Evolutionary conservation across 2,329 filamentous ascomycete species (phyloP).

Genomic region (Diplodia intermedia): DNA sequence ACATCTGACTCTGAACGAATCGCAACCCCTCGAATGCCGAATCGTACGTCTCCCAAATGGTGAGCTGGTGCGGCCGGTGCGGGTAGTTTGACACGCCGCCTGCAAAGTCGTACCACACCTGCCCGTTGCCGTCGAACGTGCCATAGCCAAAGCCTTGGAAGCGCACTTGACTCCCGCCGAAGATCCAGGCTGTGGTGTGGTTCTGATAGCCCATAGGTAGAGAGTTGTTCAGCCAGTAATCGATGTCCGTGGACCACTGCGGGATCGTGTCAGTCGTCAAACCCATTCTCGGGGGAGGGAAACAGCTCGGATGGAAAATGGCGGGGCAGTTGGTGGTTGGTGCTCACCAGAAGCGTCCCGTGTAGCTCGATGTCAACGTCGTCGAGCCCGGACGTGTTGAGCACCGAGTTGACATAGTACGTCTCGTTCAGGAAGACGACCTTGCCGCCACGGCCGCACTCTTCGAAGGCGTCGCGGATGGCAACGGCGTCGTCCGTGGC

Average conservation of each 20-base stretch:
- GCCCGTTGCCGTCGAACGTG: conserved; percentile 65
- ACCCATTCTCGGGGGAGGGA: background rate
- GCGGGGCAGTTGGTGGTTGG: too few species aligned
- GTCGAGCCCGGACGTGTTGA: conserved; percentile 57
- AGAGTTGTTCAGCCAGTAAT: conserved; percentile 61
- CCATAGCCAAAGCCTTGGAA: conserved; percentile 43
- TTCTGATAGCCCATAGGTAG: conserved; percentile 63
- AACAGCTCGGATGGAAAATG: background rate
- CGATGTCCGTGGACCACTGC: conserved; percentile 51
- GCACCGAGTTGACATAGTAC: conserved; percentile 58
- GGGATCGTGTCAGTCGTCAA: background rate
- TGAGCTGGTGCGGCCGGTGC: conserved; percentile 60
- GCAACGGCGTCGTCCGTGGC: conserved; percentile 58
- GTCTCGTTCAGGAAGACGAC: conserved; percentile 59
- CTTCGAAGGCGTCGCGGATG: conserved; percentile 58
- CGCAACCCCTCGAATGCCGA: conserved; percentile 57
- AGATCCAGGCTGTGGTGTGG: conserved; percentile 61
- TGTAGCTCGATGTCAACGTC: conserved; percentile 58
- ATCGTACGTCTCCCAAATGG: conserved; percentile 58
- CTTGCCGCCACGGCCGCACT: conserved; percentile 58
- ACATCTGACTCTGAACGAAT: conserved; percentile 67
- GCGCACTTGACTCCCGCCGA: conserved; percentile 38
- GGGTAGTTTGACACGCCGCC: conserved; percentile 42
- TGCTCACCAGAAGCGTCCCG: conserved; percentile 55
- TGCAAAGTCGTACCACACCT: conserved; percentile 64